These are phyloP conservation scores for Mucor plumbeus DNA, from an alignment of 371 early-diverging fungal species.

Conservation along the genomic window DNA sequence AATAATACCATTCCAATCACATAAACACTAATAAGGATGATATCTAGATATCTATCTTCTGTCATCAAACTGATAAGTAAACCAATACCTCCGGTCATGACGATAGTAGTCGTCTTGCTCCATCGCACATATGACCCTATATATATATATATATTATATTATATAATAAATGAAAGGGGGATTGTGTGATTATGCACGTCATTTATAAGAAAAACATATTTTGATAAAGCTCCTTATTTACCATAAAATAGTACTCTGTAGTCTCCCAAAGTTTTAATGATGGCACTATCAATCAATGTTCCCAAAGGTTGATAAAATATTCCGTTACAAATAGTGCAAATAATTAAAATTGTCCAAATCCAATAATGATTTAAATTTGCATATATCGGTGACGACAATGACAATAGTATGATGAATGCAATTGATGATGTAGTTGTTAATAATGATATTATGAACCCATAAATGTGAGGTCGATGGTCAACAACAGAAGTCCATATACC, in stretches of 20 bases:
- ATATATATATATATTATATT: neutral
- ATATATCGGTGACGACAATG: neutral
- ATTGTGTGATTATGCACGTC: constrained; percentile 15
- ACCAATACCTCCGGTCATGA: constrained; percentile 21
- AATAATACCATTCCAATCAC: constrained; percentile 17
- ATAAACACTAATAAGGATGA: constrained; percentile 9
- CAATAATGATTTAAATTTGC: neutral
- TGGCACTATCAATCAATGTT: constrained; percentile 32
- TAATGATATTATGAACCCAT: constrained; percentile 10
- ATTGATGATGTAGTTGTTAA: constrained; percentile 16
- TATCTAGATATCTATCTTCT: constrained; percentile 11
- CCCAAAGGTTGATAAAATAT: constrained; percentile 39
- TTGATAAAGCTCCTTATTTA: constrained; percentile 16
- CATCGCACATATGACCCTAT: constrained; percentile 31
- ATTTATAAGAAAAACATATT: neutral
- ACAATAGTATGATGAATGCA: constrained; percentile 8
- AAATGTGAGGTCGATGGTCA: constrained; percentile 15
- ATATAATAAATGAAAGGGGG: constrained; percentile 8
- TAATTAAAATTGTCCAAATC: constrained; percentile 1
- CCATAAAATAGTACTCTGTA: constrained; percentile 43
- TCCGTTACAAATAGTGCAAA: constrained; percentile 26
- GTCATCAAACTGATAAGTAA: constrained; percentile 1
- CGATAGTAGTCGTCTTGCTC: constrained; percentile 13
- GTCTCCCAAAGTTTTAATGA: constrained; percentile 41
- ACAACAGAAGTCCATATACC: constrained; percentile 19